Percentiles rank a stretch among this genome's conserved stretches.
Evolutionary conservation across 2,329 filamentous ascomycete genomes (phyloP).

Genomic region (Chaetomium olivaceum): DNA sequence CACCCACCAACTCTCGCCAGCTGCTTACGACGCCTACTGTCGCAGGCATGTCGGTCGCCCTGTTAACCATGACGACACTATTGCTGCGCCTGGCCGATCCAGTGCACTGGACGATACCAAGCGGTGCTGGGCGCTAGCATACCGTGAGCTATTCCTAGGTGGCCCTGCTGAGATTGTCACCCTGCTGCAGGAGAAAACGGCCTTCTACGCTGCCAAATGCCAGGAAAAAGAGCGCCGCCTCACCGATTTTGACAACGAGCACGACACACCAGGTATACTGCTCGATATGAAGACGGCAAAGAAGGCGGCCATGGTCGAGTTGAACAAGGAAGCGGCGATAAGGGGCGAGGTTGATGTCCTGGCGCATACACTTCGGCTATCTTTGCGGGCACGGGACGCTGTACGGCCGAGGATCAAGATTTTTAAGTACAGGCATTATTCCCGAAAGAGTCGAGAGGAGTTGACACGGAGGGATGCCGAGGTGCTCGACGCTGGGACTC

Average conservation of each 20-base stretch:
- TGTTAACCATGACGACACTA: conserved; percentile 22
- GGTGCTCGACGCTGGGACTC: not conserved
- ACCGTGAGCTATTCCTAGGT: conserved; percentile 8
- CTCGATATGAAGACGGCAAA: not conserved
- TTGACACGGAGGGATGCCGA: not conserved
- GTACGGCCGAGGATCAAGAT: not conserved
- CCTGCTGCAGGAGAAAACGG: not conserved
- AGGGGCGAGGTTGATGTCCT: not conserved
- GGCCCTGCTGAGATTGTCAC: not conserved
- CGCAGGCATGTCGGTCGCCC: conserved; percentile 10
- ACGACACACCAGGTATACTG: not conserved
- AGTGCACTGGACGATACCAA: not conserved
- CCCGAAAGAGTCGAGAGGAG: not conserved
- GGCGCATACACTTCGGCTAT: not conserved
- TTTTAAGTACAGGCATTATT: not conserved
- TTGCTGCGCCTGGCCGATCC: not conserved
- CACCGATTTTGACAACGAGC: not conserved
- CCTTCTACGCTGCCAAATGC: too few species aligned
- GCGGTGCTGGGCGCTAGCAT: not conserved
- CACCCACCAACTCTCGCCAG: conserved; percentile 23
- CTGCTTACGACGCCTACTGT: conserved; percentile 20
- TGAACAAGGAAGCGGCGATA: not conserved
- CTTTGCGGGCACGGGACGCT: not conserved
- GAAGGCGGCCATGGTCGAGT: not conserved
- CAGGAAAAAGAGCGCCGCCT: not conserved